Conservation (phyloP, 108 stramenopile species). For the Cyclotella atomus region DNA sequence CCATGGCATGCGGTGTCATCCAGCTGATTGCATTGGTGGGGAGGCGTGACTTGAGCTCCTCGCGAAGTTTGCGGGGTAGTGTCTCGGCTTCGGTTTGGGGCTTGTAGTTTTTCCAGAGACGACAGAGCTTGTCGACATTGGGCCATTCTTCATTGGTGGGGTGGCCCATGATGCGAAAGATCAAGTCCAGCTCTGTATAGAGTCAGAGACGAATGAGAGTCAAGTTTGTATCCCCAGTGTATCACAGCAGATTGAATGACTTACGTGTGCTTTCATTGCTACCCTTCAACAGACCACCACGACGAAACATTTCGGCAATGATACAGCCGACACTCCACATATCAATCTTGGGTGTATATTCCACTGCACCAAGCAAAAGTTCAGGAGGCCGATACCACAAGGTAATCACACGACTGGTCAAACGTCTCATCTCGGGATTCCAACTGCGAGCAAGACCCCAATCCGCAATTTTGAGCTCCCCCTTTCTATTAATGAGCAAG, state of each 20-base stretch:
- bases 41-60: constrained; percentile 62
- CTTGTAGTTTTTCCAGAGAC: constrained; percentile 77
- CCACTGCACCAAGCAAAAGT: constrained; percentile 83
- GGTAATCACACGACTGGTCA: constrained; percentile 96
- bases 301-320: constrained; percentile 94
- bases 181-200: constrained; percentile 66
- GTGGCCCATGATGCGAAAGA: constrained; percentile 80
- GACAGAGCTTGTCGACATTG: constrained; percentile 65
- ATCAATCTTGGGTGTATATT: constrained; percentile 92
- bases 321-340: constrained; percentile 99
- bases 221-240: no score
- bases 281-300: constrained; percentile 77
- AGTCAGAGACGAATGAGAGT: not conserved
- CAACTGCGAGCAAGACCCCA: constrained; percentile 94
- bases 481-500: constrained; percentile 86
- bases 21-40: constrained; percentile 64
- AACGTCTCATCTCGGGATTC: constrained; percentile 84
- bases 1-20: constrained; percentile 89
- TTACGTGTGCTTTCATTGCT: constrained; percentile 63
- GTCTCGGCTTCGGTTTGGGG: constrained; percentile 54
- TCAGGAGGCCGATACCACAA: constrained; percentile 98
- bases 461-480: constrained; percentile 95
- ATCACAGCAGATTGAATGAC: not conserved
- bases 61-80: constrained; percentile 68
- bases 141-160: constrained; percentile 81